phyloP scores from a whole-genome alignment of 768 basidiomycete species.

The Leccinum imitatum region DNA sequence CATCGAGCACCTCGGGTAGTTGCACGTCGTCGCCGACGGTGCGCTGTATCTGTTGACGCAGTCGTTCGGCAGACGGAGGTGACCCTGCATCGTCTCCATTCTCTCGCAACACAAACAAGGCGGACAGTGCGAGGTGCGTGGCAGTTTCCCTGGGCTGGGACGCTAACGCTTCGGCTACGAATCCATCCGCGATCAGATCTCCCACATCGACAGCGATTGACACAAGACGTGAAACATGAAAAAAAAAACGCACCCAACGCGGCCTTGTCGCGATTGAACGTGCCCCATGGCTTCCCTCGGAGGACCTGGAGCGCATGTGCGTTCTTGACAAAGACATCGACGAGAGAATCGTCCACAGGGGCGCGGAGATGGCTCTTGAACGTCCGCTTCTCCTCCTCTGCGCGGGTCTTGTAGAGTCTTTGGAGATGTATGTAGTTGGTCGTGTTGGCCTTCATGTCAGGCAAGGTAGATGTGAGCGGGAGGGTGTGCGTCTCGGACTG shows the following conservation, averaged over 20 bases:
- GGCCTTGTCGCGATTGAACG: conserved; percentile 47
- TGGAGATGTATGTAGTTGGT: conserved; percentile 81
- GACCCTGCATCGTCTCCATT: conserved; percentile 30
- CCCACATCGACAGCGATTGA: not conserved
- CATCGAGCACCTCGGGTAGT: conserved; percentile 54
- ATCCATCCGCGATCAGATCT: not conserved
- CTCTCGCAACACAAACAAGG: conserved; percentile 40
- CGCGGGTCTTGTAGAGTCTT: conserved; percentile 75
- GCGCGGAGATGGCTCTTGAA: conserved; percentile 52
- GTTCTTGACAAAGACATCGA: conserved; percentile 80
- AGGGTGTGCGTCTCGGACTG: conserved; percentile 58
- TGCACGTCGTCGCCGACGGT: conserved; percentile 50
- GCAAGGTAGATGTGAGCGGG: conserved; percentile 83
- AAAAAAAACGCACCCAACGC: conserved; percentile 43
- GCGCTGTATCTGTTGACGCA: conserved; percentile 50
- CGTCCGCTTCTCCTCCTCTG: conserved; percentile 62
- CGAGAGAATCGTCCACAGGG: conserved; percentile 47
- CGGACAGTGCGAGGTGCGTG: conserved; percentile 75
- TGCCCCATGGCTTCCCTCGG: conserved; percentile 61
- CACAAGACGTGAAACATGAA: not conserved
- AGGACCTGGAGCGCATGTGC: conserved; percentile 70
- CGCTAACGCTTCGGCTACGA: conserved; percentile 41
- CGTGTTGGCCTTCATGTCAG: conserved; percentile 96
- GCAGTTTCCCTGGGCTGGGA: conserved; percentile 54
- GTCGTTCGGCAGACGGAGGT: conserved; percentile 47